Evolutionary conservation across 805 yeast genomes (phyloP).

Genomic region (Candida qinlingensis): DNA sequence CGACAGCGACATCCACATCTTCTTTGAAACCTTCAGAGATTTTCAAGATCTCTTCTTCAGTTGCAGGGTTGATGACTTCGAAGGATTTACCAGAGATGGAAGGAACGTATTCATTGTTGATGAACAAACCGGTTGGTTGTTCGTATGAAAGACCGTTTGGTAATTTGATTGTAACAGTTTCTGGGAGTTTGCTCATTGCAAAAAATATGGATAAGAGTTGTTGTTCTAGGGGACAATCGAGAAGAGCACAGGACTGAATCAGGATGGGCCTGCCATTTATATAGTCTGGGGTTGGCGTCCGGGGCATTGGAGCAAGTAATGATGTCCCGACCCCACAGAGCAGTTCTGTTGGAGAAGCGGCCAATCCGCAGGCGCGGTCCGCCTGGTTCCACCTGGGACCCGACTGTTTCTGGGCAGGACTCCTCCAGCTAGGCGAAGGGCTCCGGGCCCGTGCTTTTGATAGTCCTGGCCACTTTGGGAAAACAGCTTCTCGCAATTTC

Average conservation of each 20-base stretch:
- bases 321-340: constrained; percentile 6
- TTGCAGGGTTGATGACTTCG: constrained; percentile 10
- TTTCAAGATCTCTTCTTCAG: constrained; percentile 11
- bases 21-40: constrained; percentile 9
- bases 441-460: neutral
- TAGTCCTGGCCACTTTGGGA: neutral
- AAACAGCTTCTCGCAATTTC: no score
- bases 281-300: neutral
- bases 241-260: no score
- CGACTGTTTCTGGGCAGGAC: no score
- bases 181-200: constrained; percentile 6
- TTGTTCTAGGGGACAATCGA: no score
- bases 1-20: constrained; percentile 10
- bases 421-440: no score
- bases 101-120: constrained; percentile 11
- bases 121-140: constrained; percentile 14
- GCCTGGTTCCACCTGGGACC: neutral
- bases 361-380: neutral
- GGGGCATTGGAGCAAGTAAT: neutral
- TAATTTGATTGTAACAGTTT: constrained; percentile 6
- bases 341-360: neutral
- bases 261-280: neutral
- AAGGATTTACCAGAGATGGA: constrained; percentile 10
- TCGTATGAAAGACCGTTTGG: constrained; percentile 12
- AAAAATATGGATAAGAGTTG: no score